Percentiles rank a stretch among this genome's conserved stretches.
phyloP scores from a whole-genome alignment of 1,284 basidiomycete genomes.

The Leccinum fuscescens region DNA sequence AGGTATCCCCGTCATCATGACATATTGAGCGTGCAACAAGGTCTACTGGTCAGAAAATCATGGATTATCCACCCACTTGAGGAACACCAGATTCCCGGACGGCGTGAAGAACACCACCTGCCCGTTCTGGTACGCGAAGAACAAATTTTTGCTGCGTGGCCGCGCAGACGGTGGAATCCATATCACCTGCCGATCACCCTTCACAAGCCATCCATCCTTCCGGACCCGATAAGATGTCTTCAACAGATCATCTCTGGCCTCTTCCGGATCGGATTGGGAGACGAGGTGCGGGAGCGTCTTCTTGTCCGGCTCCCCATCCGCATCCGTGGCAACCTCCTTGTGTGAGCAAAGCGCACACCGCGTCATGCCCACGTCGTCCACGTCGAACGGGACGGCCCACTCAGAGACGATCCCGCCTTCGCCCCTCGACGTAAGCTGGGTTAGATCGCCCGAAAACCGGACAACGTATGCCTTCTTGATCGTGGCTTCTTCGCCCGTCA shows the following conservation, averaged over 20 bases:
- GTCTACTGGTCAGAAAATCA: too few relatives aligned
- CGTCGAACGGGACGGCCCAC: slow-evolving; percentile 8
- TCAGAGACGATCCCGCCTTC: slow-evolving; percentile 10
- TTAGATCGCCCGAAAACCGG: slow-evolving; percentile 11
- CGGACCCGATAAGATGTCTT: slow-evolving; percentile 17
- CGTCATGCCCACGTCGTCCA: not conserved
- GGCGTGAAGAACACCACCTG: too few relatives aligned
- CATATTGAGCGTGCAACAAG: too few relatives aligned
- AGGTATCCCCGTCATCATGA: too few relatives aligned
- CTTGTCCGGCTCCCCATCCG: not conserved
- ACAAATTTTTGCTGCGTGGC: too few relatives aligned
- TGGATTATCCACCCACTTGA: too few relatives aligned
- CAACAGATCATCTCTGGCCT: slow-evolving; percentile 7
- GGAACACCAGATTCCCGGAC: too few relatives aligned
- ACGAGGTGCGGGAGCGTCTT: slow-evolving; percentile 5
- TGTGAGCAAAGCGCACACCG: slow-evolving; percentile 1
- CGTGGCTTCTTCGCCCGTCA: not conserved
- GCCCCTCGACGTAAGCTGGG: slow-evolving; percentile 10
- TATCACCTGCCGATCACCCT: too few relatives aligned
- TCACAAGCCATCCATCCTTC: slow-evolving; percentile 1
- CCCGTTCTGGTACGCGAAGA: too few relatives aligned
- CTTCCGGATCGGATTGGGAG: slow-evolving; percentile 10
- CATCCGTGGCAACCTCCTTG: not conserved
- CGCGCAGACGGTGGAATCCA: too few relatives aligned
- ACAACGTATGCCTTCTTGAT: slow-evolving; percentile 8